Base-by-base conservation (phyloP, 352 stramenopile species). In the Pythium folliculosum region DNA sequence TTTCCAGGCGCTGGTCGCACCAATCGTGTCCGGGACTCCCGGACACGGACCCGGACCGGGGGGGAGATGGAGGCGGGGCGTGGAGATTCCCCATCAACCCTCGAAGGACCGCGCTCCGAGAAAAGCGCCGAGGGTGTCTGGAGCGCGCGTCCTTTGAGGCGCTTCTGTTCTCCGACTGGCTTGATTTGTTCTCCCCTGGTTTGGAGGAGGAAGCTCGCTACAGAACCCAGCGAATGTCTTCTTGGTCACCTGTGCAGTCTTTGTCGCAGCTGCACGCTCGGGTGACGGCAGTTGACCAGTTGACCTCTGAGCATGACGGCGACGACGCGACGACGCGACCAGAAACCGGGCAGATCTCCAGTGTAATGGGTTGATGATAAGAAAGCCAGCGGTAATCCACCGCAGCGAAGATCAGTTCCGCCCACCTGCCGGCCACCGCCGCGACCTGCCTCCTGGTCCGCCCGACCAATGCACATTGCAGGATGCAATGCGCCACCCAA, bases 201-300 rank as follows among this genome's bases (percentile, higher is more conserved):
- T 7, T 10, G 35, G 3, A 40, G 35, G 4, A 14, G 8, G 40
- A n/a, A 47, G 14, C 17, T 47, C 40, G 40, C 40, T 1, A 43
- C 37, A 40, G 35, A 40, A 40, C 40, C 23, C 23, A 3, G 32
- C 13, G 35, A 9, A 44, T 38, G 45, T 68, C 50, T 55, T 67
- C 62, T 62, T 69, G 62, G 62, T 69, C 62, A 69, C 53, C 62
- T 55, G 62, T 53, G 44, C 44, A 32, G 40, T 69, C 43, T 62
- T 40, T 69, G 62, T 57, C 22, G 58, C 58, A 65, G 32, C 30
- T 56, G 47, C 52, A n/a, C 16, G 1, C 21, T n/a, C 9, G 7
- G 38, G 25, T 69, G 62, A 69, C 53, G 47, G 62, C 52, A 65
- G 62, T 69, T 58, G 62, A 63, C 52, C 52, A 65, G 62, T 69